Conservation (phyloP, 2,329 filamentous ascomycete species). For the Ceratocystiopsis minuta region DNA sequence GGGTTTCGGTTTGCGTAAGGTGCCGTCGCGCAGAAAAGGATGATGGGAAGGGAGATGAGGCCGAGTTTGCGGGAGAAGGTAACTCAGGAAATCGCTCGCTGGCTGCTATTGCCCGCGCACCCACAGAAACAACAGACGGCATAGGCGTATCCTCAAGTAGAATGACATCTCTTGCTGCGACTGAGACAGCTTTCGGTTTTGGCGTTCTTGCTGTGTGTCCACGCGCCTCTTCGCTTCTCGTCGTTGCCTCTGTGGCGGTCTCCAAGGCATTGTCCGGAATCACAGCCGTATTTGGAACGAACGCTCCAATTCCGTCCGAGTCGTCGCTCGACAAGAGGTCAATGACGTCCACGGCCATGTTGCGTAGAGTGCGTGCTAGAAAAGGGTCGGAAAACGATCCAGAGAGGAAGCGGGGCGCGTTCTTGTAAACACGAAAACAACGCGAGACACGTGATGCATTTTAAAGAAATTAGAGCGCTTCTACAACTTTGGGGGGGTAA, state of each 20-base stretch:
- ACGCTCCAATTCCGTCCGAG: background rate
- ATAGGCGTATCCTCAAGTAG: background rate
- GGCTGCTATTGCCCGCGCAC: too few relatives aligned
- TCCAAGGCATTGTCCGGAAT: background rate
- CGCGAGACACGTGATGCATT: background rate
- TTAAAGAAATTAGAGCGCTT: too few relatives aligned
- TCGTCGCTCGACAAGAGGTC: constrained; percentile 6
- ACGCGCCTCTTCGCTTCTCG: background rate
- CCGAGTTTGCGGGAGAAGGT: background rate
- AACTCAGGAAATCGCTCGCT: background rate
- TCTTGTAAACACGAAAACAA: background rate
- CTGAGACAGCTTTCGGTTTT: background rate
- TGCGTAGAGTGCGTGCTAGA: background rate
- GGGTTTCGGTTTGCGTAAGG: background rate
- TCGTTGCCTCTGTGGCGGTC: background rate
- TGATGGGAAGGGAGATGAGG: background rate
- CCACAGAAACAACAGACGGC: background rate
- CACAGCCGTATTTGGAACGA: background rate
- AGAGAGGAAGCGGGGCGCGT: too few relatives aligned
- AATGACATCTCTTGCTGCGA: background rate
- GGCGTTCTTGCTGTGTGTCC: background rate
- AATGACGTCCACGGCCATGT: background rate
- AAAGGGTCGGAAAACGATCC: background rate
- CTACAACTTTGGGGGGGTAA: too few relatives aligned
- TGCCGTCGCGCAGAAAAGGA: too few relatives aligned